Evolutionary conservation across 192 early-diverging fungal species (phyloP).

Genomic region (Entomortierella parvispora): DNA sequence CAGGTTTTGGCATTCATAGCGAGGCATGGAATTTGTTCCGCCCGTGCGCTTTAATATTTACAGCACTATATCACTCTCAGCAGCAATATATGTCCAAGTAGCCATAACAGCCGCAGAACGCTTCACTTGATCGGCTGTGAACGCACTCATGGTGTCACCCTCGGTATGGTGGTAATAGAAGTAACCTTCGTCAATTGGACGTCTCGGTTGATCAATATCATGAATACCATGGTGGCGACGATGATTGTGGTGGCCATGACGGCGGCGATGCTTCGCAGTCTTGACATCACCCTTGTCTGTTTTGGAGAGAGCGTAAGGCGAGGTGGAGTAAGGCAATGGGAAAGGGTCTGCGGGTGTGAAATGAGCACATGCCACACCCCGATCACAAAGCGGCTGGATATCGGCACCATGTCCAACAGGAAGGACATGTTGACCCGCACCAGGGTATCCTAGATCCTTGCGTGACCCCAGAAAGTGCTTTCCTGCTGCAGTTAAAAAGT

Average conservation of each 20-base stretch:
- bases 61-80: slow-evolving; percentile 54
- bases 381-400: slow-evolving; percentile 60
- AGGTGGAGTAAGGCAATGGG: slow-evolving; percentile 46
- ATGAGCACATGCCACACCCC: slow-evolving; percentile 67
- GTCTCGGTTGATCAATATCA: slow-evolving; percentile 31
- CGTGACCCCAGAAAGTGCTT: slow-evolving; percentile 46
- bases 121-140: slow-evolving; percentile 63
- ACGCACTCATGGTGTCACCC: slow-evolving; percentile 60
- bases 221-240: slow-evolving; percentile 22
- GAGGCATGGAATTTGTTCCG: no score
- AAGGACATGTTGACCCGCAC: slow-evolving; percentile 54
- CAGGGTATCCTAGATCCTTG: slow-evolving; percentile 50
- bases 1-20: no score
- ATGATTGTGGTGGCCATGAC: slow-evolving; percentile 1
- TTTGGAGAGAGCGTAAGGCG: slow-evolving; percentile 31
- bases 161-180: slow-evolving; percentile 70
- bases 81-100: slow-evolving; percentile 66
- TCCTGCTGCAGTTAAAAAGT: slow-evolving; percentile 30
- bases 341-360: slow-evolving; percentile 58
- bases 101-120: slow-evolving; percentile 67
- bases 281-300: background rate
- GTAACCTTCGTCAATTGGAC: slow-evolving; percentile 55
- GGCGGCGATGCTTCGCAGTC: background rate
- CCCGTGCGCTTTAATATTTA: no score
- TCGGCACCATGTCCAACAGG: slow-evolving; percentile 58